phyloP scores from a whole-genome alignment of 78 protist genomes.

The Dictyostelium discoideum region DNA sequence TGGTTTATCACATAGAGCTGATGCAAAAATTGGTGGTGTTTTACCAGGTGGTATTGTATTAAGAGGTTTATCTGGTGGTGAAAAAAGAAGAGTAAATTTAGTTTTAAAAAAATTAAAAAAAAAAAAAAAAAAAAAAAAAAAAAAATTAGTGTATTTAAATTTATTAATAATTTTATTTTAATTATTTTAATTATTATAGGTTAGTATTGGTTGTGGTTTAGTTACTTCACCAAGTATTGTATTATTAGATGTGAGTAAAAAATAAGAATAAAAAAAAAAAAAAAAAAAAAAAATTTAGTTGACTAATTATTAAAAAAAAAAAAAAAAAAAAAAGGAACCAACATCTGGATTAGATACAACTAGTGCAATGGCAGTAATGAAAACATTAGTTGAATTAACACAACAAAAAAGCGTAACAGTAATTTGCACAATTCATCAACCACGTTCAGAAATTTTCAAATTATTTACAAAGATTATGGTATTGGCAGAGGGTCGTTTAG shows the following conservation, averaged over 20 bases:
- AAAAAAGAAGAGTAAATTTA: slow-evolving; percentile 49
- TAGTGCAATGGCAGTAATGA: slow-evolving; percentile 74
- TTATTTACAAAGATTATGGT: slow-evolving; percentile 84
- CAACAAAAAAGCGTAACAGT: slow-evolving; percentile 51
- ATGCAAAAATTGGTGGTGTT: slow-evolving; percentile 65
- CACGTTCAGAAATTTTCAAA: slow-evolving; percentile 83
- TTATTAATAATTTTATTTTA: too few relatives aligned
- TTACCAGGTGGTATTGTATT: slow-evolving; percentile 63
- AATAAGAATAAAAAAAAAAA: neutral
- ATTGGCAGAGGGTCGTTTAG: slow-evolving; percentile 77
- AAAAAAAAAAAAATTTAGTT: too few relatives aligned
- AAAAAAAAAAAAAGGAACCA: slow-evolving; percentile 77
- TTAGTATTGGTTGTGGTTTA: slow-evolving; percentile 82
- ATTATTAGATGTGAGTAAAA: slow-evolving; percentile 66
- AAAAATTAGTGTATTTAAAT: too few relatives aligned
- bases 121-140: neutral
- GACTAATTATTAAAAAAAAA: too few relatives aligned
- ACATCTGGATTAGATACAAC: slow-evolving; percentile 87
- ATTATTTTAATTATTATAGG: neutral
- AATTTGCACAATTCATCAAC: slow-evolving; percentile 90
- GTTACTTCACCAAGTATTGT: slow-evolving; percentile 74
- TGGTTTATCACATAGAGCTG: slow-evolving; percentile 44
- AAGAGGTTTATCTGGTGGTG: slow-evolving; percentile 85
- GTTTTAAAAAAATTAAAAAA: too few relatives aligned
- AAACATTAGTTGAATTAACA: slow-evolving; percentile 49